Conservation (phyloP, 352 stramenopile genomes). For the Phytophthora tentaculata region DNA sequence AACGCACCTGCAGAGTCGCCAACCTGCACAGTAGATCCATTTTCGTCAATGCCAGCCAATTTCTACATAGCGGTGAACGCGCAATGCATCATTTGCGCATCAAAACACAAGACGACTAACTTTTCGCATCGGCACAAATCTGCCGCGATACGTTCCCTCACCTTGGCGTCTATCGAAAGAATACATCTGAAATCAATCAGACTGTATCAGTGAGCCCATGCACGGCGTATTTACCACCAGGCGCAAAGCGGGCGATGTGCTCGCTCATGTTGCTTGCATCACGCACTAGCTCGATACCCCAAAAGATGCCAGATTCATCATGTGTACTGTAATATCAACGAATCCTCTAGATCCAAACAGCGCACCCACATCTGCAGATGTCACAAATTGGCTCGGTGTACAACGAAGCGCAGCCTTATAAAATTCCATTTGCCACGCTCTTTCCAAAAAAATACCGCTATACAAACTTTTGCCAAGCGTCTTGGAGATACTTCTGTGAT, state of each 20-base stretch:
- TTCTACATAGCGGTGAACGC: no score
- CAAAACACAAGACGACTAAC: constrained; percentile 17
- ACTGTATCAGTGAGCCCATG: not conserved
- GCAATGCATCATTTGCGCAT: not conserved
- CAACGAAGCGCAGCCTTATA: constrained; percentile 13
- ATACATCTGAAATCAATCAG: constrained; percentile 16
- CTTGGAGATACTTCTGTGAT: constrained; percentile 12
- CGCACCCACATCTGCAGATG: constrained; percentile 12
- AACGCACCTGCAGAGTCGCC: no score
- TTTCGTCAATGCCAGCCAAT: no score
- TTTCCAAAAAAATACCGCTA: constrained; percentile 16
- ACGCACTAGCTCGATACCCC: constrained; percentile 20
- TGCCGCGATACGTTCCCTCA: constrained; percentile 3
- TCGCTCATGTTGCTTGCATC: constrained; percentile 4
- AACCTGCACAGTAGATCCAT: no score
- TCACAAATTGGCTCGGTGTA: constrained; percentile 11
- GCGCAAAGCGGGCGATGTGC: constrained; percentile 8
- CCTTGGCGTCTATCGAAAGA: not conserved
- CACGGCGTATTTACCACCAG: constrained; percentile 5
- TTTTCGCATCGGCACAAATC: constrained; percentile 17
- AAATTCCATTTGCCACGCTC: constrained; percentile 23
- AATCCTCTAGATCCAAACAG: constrained; percentile 21
- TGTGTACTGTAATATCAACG: constrained; percentile 15
- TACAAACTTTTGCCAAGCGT: constrained; percentile 16
- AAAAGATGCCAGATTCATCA: constrained; percentile 13